Evolutionary conservation across 495 filamentous ascomycete species (phyloP).

Genomic region (Tuber microsphaerosporum): DNA sequence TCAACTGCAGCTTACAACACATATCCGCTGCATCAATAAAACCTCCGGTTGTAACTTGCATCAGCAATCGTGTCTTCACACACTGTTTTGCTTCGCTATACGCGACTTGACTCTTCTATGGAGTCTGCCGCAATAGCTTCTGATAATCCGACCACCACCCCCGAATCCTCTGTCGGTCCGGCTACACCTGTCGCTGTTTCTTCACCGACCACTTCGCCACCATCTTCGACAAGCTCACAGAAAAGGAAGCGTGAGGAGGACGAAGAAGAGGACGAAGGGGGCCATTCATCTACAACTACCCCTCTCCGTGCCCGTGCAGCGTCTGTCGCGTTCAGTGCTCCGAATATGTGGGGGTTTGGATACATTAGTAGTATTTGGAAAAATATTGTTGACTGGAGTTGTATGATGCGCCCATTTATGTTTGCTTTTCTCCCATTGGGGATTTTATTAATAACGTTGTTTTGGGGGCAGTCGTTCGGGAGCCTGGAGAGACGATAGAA

Average conservation of each 20-base stretch:
- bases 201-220: conserved; percentile 7
- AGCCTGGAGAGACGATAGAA: not conserved
- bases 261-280: conserved; percentile 3
- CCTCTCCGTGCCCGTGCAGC: not conserved
- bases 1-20: not conserved
- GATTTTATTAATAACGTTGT: not conserved
- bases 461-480: not conserved
- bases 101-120: conserved; percentile 15
- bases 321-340: not conserved
- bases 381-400: not conserved
- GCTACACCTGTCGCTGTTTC: conserved; percentile 24
- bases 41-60: not conserved
- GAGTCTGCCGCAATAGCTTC: conserved; percentile 19
- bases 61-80: not conserved
- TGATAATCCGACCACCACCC: conserved; percentile 18
- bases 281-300: not conserved
- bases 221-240: conserved; percentile 22
- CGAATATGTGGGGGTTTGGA: conserved; percentile 1
- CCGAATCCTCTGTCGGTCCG: conserved; percentile 24
- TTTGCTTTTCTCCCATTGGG: conserved; percentile 1
- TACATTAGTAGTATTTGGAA: not conserved
- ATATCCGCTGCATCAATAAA: not conserved
- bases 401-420: not conserved
- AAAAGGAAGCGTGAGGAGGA: conserved; percentile 31
- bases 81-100: conserved; percentile 3